These are phyloP conservation scores for Polytrichum formosum DNA, from an alignment of 225 moss, liverwort and hornwort genomes.

Conservation along the genomic window DNA sequence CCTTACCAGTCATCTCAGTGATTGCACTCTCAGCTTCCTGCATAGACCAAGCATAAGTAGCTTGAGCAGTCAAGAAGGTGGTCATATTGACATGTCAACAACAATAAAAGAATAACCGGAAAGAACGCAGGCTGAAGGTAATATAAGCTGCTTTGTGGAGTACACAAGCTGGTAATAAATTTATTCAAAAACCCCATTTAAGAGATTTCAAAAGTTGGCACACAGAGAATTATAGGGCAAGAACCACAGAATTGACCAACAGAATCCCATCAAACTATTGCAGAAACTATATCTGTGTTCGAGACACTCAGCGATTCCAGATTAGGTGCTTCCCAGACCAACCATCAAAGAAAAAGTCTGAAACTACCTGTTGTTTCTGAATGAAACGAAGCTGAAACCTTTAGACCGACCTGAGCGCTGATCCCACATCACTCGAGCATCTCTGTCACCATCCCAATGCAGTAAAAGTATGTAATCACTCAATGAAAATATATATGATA, in stretches of 20 bases:
- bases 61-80: constrained; percentile 11
- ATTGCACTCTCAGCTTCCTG: constrained; percentile 69
- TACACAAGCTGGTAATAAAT: neutral
- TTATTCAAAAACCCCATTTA: neutral
- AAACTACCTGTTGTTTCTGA: constrained; percentile 98
- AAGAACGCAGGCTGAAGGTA: constrained; percentile 4
- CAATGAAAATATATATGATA: neutral
- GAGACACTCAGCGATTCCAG: too few relatives aligned
- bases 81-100: constrained; percentile 1
- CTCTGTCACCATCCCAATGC: constrained; percentile 55
- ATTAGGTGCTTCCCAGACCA: constrained; percentile 7
- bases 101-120: constrained; percentile 7
- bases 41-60: constrained; percentile 21
- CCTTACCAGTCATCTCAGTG: constrained; percentile 61
- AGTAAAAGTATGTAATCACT: constrained; percentile 12
- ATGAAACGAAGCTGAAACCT: constrained; percentile 99
- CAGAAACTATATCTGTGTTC: too few relatives aligned
- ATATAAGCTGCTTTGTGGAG: neutral
- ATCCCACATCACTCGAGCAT: constrained; percentile 99
- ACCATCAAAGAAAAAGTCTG: constrained; percentile 22
- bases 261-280: too few relatives aligned
- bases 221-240: too few relatives aligned
- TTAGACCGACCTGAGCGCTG: constrained; percentile 99
- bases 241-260: too few relatives aligned
- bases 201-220: neutral